These are phyloP conservation scores for Penicillium ochrochloron DNA, from an alignment of 495 filamentous ascomycete genomes.

Conservation along the genomic window DNA sequence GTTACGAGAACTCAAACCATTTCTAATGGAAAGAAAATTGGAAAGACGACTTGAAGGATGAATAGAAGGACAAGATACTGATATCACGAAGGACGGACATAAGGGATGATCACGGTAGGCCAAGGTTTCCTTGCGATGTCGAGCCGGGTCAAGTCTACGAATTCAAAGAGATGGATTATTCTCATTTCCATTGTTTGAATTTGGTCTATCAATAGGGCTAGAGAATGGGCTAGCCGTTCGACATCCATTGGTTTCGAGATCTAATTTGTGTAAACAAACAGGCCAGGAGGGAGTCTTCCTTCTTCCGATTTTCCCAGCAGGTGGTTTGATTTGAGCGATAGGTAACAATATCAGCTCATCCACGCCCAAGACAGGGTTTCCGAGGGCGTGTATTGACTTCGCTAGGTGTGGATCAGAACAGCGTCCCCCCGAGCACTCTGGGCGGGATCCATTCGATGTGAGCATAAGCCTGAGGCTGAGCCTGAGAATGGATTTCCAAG, in stretches of 20 bases:
- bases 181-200: conserved; percentile 4
- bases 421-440: background rate
- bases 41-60: too few species aligned
- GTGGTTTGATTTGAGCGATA: background rate
- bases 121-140: background rate
- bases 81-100: too few species aligned
- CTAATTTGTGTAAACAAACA: background rate
- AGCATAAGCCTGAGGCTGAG: background rate
- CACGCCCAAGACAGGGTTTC: background rate
- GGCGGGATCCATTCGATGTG: background rate
- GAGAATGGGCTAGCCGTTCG: background rate
- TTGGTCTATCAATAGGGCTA: conserved; percentile 1
- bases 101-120: too few species aligned
- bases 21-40: too few species aligned
- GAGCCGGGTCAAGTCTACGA: background rate
- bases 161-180: background rate
- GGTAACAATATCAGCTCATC: background rate
- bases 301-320: background rate
- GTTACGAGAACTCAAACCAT: too few species aligned
- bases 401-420: background rate
- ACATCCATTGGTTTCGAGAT: background rate
- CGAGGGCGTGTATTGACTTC: background rate
- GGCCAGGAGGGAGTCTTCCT: background rate
- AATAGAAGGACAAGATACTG: too few species aligned
- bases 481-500: background rate